Evolutionary conservation across 805 yeast species (phyloP).

Genomic region (Blastobotrys americana): DNA sequence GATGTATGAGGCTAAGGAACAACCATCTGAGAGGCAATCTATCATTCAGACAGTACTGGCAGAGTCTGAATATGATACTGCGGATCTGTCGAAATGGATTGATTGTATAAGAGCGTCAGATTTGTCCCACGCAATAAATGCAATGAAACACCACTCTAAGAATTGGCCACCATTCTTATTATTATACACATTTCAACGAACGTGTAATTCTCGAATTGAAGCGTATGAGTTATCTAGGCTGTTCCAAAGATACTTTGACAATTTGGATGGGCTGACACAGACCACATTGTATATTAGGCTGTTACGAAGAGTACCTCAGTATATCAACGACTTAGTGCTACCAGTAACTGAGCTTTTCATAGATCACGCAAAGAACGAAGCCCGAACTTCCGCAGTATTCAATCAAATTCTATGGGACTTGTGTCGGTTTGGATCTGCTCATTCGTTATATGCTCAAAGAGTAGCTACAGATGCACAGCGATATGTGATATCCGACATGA

Average conservation of each 20-base stretch:
- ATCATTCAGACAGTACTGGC: constrained; percentile 6
- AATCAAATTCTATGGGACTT: constrained; percentile 29
- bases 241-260: constrained; percentile 15
- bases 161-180: constrained; percentile 27
- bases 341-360: constrained; percentile 22
- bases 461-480: constrained; percentile 23
- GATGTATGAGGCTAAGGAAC: neutral
- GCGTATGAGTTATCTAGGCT: constrained; percentile 21
- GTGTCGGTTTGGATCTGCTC: constrained; percentile 22
- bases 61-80: constrained; percentile 10
- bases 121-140: constrained; percentile 16
- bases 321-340: constrained; percentile 22
- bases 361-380: constrained; percentile 5
- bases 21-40: neutral
- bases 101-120: constrained; percentile 14
- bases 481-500: constrained; percentile 19
- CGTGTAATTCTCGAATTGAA: constrained; percentile 16
- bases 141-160: constrained; percentile 9
- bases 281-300: constrained; percentile 19
- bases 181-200: constrained; percentile 22
- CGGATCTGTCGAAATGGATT: constrained; percentile 16
- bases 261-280: constrained; percentile 11
- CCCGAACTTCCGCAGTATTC: constrained; percentile 6
- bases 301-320: constrained; percentile 17
- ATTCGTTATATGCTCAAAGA: constrained; percentile 17